phyloP scores from a whole-genome alignment of 192 early-diverging fungal genomes.

The Coemansia sp. region DNA sequence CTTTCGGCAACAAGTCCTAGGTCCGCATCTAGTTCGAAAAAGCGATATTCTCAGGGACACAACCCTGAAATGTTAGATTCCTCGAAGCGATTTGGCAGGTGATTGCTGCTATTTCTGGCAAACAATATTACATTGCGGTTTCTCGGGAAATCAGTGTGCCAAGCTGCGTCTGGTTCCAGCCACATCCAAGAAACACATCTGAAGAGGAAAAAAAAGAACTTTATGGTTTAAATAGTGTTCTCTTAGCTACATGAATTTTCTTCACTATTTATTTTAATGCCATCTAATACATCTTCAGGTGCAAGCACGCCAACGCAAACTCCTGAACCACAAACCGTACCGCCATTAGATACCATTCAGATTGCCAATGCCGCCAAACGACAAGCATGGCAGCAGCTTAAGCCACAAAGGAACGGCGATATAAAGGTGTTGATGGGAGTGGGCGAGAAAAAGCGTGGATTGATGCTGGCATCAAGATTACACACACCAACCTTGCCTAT shows the following conservation, averaged over 20 bases:
- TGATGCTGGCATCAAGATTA: background rate
- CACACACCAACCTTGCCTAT: background rate
- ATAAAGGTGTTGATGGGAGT: background rate
- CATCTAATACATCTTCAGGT: conserved; percentile 2
- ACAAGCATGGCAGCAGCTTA: conserved; percentile 2
- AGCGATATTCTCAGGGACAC: conserved; percentile 24
- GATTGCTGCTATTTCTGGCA: background rate
- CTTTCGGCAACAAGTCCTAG: conserved; percentile 26
- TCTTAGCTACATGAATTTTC: background rate
- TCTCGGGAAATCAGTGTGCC: conserved; percentile 11
- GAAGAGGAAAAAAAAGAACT: background rate
- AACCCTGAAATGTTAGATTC: conserved; percentile 39
- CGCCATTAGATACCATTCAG: background rate
- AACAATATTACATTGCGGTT: conserved; percentile 2
- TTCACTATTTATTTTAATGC: background rate
- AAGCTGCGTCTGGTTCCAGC: background rate
- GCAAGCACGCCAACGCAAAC: conserved; percentile 8
- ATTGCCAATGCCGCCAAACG: conserved; percentile 7
- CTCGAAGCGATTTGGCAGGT: conserved; percentile 31
- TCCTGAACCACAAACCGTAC: background rate
- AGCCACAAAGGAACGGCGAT: background rate
- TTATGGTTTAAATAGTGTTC: background rate
- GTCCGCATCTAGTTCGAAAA: conserved; percentile 18
- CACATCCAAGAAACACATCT: background rate
- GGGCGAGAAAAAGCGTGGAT: conserved; percentile 8